Percentiles rank a stretch among this genome's conserved stretches.
These are phyloP conservation scores for Lactifluus rugatus DNA, from an alignment of 768 basidiomycete species.

Conservation along the genomic window DNA sequence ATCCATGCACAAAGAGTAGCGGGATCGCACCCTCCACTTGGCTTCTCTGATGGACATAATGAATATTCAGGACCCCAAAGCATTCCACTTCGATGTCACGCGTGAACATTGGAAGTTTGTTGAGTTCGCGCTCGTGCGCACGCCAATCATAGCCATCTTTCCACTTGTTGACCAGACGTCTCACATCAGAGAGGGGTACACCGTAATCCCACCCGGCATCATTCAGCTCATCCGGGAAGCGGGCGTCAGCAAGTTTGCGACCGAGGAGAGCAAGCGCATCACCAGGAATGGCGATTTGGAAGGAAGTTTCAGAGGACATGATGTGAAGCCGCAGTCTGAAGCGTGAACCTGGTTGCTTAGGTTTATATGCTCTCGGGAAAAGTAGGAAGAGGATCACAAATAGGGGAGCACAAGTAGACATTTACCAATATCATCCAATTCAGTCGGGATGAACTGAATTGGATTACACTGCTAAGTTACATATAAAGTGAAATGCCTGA, in stretches of 20 bases:
- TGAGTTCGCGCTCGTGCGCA: conserved; percentile 25
- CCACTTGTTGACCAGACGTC: conserved; percentile 25
- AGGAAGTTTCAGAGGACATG: conserved; percentile 29
- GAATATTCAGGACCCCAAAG: conserved; percentile 27
- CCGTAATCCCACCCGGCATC: conserved; percentile 45
- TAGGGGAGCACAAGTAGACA: too few species aligned
- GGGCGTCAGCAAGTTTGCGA: conserved; percentile 38
- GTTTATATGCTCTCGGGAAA: too few species aligned
- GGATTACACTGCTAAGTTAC: too few species aligned
- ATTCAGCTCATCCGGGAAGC: conserved; percentile 51
- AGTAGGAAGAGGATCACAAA: too few species aligned
- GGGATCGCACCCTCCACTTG: conserved; percentile 23
- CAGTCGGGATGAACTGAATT: too few species aligned
- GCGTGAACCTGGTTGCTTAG: too few species aligned
- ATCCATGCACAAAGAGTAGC: conserved; percentile 27
- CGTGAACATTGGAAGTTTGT: conserved; percentile 30
- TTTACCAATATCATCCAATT: too few species aligned
- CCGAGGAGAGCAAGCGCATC: conserved; percentile 31
- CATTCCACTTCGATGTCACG: conserved; percentile 27
- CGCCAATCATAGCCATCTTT: conserved; percentile 27
- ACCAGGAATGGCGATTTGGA: conserved; percentile 40
- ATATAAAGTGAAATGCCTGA: too few species aligned
- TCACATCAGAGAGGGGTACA: conserved; percentile 23
- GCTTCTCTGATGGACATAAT: conserved; percentile 30
- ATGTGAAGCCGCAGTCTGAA: too few species aligned